Conservation (phyloP, 768 basidiomycete species). For the Russula sp. region DNA sequence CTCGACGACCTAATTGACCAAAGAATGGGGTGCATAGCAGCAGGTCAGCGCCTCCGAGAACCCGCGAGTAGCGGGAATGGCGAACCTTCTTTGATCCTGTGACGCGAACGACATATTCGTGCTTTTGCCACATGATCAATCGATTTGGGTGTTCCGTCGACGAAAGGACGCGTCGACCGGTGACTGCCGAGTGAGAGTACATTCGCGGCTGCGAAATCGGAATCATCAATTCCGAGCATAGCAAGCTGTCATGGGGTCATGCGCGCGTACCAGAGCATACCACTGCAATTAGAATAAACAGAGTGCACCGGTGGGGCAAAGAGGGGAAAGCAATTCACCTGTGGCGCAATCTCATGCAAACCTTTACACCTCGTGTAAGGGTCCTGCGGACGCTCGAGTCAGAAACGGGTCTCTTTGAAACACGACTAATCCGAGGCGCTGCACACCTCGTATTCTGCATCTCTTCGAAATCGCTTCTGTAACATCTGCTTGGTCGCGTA, state of each 20-base stretch:
- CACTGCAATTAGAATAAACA: slow-evolving; percentile 33
- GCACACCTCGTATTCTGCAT: slow-evolving; percentile 58
- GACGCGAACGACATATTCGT: slow-evolving; percentile 53
- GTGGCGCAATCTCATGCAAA: slow-evolving; percentile 24
- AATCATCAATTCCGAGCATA: slow-evolving; percentile 1
- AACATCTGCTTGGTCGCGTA: slow-evolving; percentile 50
- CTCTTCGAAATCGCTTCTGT: slow-evolving; percentile 45
- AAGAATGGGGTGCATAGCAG: neutral
- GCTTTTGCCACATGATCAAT: slow-evolving; percentile 52
- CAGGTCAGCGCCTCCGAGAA: neutral
- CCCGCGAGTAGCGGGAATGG: neutral
- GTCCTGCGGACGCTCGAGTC: slow-evolving; percentile 34
- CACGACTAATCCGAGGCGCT: too few species aligned
- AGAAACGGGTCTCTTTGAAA: slow-evolving; percentile 25
- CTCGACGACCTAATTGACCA: slow-evolving; percentile 40
- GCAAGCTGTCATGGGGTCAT: neutral
- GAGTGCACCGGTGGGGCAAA: neutral
- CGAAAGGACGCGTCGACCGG: slow-evolving; percentile 51
- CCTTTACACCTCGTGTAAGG: slow-evolving; percentile 22
- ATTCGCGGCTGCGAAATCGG: slow-evolving; percentile 43
- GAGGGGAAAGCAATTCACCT: slow-evolving; percentile 15
- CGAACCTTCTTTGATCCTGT: slow-evolving; percentile 48
- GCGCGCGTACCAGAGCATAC: slow-evolving; percentile 44
- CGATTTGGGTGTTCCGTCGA: slow-evolving; percentile 55
- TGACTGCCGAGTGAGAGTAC: slow-evolving; percentile 44